Conservation (phyloP, 208 protist species). For the Tetramitus jugosus region DNA sequence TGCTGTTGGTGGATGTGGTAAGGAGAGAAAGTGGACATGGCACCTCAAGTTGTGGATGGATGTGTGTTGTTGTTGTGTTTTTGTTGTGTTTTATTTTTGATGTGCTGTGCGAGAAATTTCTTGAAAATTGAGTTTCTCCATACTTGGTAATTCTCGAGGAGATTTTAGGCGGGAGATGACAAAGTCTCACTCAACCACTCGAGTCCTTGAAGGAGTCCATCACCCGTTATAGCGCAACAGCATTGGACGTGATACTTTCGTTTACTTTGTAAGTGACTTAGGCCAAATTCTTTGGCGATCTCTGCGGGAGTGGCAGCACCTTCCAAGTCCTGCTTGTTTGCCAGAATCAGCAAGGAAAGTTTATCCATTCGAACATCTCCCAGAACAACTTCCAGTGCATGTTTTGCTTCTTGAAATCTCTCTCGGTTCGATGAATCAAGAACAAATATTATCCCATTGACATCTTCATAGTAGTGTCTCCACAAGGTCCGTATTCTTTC, state of each 20-base stretch:
- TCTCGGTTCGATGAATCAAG: conserved; percentile 75
- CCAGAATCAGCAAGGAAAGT: conserved; percentile 67
- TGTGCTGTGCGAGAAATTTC: no score
- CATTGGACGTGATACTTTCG: conserved; percentile 31
- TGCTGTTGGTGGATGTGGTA: no score
- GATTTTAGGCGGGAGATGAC: no score
- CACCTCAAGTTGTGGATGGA: no score
- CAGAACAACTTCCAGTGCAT: conserved; percentile 22
- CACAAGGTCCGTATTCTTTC: conserved; percentile 91
- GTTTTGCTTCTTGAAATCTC: conserved; percentile 40
- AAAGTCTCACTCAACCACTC: no score
- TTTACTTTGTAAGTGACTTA: conserved; percentile 36
- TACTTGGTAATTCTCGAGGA: no score
- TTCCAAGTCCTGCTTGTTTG: conserved; percentile 78
- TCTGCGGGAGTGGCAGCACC: conserved; percentile 63
- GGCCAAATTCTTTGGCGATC: conserved; percentile 61
- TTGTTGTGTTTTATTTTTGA: no score
- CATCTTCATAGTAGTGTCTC: conserved; percentile 92
- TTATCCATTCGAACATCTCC: conserved; percentile 42
- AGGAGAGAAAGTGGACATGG: no score
- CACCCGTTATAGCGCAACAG: conserved; percentile 23
- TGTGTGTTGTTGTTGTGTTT: no score
- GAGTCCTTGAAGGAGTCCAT: conserved; percentile 16
- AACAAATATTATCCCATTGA: conserved; percentile 81
- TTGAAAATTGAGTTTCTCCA: no score